Evolutionary conservation across 768 basidiomycete species (phyloP), one percentile per base, ranked within the genome.

Genomic region (button mushroom (Agaricus bisporus)): DNA sequence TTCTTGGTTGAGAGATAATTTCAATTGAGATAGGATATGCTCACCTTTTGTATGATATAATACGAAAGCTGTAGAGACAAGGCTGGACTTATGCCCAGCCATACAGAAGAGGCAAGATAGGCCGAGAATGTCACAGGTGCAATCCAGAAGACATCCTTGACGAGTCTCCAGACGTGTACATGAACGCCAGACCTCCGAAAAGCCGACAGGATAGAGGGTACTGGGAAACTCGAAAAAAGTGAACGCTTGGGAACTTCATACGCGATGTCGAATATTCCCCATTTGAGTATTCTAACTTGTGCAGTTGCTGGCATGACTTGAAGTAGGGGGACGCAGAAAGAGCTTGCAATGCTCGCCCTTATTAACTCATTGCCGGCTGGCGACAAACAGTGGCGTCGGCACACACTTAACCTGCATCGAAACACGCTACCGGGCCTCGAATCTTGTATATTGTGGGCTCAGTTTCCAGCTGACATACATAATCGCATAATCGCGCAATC

Each of bases 241-340:
- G 51, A 56, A 32, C 51, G 39, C 38, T 41, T n/a, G 26, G 58
- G 56, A 0, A 43, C 42, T 9, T 66, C 68, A 48, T 68, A 70
- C 8, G 67, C 70, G 41, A 73, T 54, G 17, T 62, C 58, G 54
- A 73, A 74, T 22, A 72, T 70, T 2, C 69, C 71, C 68, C 67
- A 65, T 14, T 61, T 58, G n/a, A 63, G 51, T 22, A 59, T 64
- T 18, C 55, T 56, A 29, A 69, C 56, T 20, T 42, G n/a, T 43
- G 41, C 6, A 29, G 20, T 28, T 22, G 29, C 11, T 22, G 22
- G 22, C 47, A 45, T 37, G 26, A 15, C 32, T n/a, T 10, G 26
- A 9, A 29, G 25, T 10, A 17, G 45, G 28, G n/a, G n/a, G 11
- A 32, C 11, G 17, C n/a, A 8, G 17, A n/a, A 6, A 15, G 10